Evolutionary conservation across 2,329 filamentous ascomycete species (phyloP).

Genomic region (Tolypocladium pustulatum): DNA sequence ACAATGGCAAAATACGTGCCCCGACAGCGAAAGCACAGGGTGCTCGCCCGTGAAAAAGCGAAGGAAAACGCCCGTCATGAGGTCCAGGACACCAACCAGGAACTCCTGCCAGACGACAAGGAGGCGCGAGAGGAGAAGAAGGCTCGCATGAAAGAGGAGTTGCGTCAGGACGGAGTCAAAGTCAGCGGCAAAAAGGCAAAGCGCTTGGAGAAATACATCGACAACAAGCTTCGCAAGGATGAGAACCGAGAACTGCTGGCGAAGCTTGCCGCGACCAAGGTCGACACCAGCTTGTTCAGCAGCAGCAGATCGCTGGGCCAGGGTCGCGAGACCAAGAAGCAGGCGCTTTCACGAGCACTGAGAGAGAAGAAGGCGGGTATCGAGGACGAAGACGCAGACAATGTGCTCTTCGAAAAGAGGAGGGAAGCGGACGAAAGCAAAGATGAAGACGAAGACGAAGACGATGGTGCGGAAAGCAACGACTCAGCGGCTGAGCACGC

Average conservation of each 20-base stretch:
- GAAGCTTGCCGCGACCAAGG: constrained; percentile 66
- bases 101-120: constrained; percentile 29
- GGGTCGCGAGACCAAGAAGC: constrained; percentile 58
- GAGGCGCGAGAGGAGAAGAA: constrained; percentile 43
- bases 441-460: constrained; percentile 19
- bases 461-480: constrained; percentile 13
- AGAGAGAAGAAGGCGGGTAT: constrained; percentile 57
- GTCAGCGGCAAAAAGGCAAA: constrained; percentile 57
- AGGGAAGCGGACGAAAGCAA: constrained; percentile 18
- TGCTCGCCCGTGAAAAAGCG: constrained; percentile 51
- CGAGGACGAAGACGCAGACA: constrained; percentile 30
- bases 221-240: constrained; percentile 89
- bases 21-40: constrained; percentile 57
- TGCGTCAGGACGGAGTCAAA: constrained; percentile 40
- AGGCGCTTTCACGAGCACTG: constrained; percentile 53
- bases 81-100: constrained; percentile 25
- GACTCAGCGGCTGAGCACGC: constrained; percentile 10
- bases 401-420: constrained; percentile 40
- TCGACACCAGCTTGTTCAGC: constrained; percentile 72
- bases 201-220: constrained; percentile 59
- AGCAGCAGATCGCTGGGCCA: constrained; percentile 71
- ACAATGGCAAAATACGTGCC: constrained; percentile 49
- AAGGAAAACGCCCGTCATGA: constrained; percentile 30
- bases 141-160: constrained; percentile 42
- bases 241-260: constrained; percentile 77